Base-by-base conservation (phyloP, 345 rosid genomes). In the Aquilaria sinensis region DNA sequence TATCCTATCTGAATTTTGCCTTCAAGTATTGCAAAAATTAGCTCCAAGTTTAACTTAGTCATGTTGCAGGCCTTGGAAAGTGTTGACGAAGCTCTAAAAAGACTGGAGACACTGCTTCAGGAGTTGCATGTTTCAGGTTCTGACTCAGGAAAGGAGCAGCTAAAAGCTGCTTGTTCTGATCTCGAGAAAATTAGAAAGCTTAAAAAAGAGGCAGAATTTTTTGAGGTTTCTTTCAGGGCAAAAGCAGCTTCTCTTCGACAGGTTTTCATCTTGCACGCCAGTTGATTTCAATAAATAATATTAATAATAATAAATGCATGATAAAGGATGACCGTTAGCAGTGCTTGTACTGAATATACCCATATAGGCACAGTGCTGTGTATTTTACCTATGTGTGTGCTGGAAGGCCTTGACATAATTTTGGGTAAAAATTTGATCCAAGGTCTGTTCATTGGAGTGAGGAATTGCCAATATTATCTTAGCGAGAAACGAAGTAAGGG, bases 201-300 rank as follows among this genome's bases (percentile, higher is more conserved):
- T 30, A 94, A 90, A 84, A 90, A 88, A 75, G 99, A 94, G 84
- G 95, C 97, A 69, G 99, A 86, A 69, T 90, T 94, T 84, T 81
- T 94, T 51, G 97, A 94, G 77, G 99, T 85, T 59, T 94, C 99
- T 75, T 88, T 86, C 77, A 82, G 97, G 72, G 97, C 91, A 62
- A 94, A 94, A 84, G 90, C 96, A 67, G 97, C 82, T 77, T 86
- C 79, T 66, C 75, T 88, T 64, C 86, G 75, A 73, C 95, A 78
- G 94, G 99, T 90, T 58, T 62, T 75, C 61, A 58, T 61, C 43
- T 37, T 37, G 43, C 8, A 9, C 8, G 9, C 3, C 43, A 5
- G 43, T 37, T 47, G n/a, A 1, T 51, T 51, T 51, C 16, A 51
- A 23, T 51, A 34, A 41, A 30, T 51, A 9, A 37, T 37, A 37